Base-by-base conservation (phyloP, 225 moss, liverwort and hornwort species). In the Takakia lepidozioides region DNA sequence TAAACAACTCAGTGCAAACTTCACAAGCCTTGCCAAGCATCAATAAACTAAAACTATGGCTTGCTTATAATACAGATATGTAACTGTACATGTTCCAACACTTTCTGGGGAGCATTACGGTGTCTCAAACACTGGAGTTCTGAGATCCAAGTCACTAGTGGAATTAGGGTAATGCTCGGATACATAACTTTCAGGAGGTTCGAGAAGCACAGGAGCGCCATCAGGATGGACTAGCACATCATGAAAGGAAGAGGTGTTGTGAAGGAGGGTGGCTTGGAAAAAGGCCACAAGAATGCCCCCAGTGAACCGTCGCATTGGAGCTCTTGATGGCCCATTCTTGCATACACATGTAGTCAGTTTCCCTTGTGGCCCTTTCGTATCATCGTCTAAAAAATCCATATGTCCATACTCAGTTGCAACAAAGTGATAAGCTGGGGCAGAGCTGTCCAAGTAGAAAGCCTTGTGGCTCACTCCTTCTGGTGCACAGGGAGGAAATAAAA, bases 351-450 rank as follows among this genome's bases (percentile, higher is more conserved):
- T 68, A 0, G 74, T 51, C 3, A 86, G 24, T 41, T 47, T 58
- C 5, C 89, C 89, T 0, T 51, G 61, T 0, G 49, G 38, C 0
- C 86, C 89, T 5, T 27, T 15, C 2, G 74, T 74, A 22, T 58
- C 48, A 13, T 93, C 93, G 1, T 93, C 53, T 49, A 89, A 58
- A 2, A 70, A 93, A 22, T 93, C 93, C 86, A 86, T 89, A 46
- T 93, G 93, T 0, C 89, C 93, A 3, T 81, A 60, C 13, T 73
- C 61, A 0, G 69, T 38, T 3, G 93, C 93, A 8, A 93, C 93
- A 36, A 93, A 60, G 52, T 86, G 86, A 21, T 81, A 74, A 0
- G 70, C 61, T 0, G 89, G 89, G 4, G 74, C 65, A 0, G 70
- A 55, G 49, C 57, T 66, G 27, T 93, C 93, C 3, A 8, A 51